Evolutionary conservation across 495 filamentous ascomycete species (phyloP), one percentile per base, ranked within the genome.

Genomic region (Poronia punctata): DNA sequence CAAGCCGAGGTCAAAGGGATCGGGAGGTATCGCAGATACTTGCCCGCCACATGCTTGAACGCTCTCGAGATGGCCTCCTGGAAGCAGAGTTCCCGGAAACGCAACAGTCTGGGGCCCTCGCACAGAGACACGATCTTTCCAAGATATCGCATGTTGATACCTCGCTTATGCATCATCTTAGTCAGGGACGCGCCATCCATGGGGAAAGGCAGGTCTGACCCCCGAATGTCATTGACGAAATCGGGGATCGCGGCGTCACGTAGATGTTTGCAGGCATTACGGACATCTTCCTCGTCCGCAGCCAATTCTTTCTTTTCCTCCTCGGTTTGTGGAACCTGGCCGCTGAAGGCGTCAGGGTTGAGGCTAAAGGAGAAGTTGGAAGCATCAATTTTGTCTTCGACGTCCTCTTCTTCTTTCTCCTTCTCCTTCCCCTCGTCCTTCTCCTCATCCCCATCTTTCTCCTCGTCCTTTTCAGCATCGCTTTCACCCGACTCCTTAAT

Each of bases 71-170:
- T 75, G 84, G 96, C 96, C 68, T 99, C 93, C 56, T 93, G 88
- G 18, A 83, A 66, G 38, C 84, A 73, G 27, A 99, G 70, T 37
- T 75, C 74, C 25, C 77, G 78, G 44, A 99, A 70, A 37, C 87
- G 85, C 31, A 80, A 69, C 11, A 96, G 69, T 36, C 87, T 84
- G 29, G 76, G 66, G 27, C 80, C 84, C 42, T 76, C 74, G 44
- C 82, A 78, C 31, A 86, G 69, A 32, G 74, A 68, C 15, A 84
- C 84, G 49, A 97, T 56, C 57, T 78, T 83, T 35, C 93, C 93
- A 19, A 99, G 76, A 63, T 99, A 99, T 54, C 93, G 81, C 47
- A 95, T 75, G 69, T 97, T 99, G 67, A 99, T 85, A 61, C 93
- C 93, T 23, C 93, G 87, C 66, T 94, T 94, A 67, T 99, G 93